A percentile compares a stretch with the other conserved stretches of the same genome.
Evolutionary conservation across 2,329 filamentous ascomycete genomes (phyloP).

Genomic region (Sclerotinia subarctica): DNA sequence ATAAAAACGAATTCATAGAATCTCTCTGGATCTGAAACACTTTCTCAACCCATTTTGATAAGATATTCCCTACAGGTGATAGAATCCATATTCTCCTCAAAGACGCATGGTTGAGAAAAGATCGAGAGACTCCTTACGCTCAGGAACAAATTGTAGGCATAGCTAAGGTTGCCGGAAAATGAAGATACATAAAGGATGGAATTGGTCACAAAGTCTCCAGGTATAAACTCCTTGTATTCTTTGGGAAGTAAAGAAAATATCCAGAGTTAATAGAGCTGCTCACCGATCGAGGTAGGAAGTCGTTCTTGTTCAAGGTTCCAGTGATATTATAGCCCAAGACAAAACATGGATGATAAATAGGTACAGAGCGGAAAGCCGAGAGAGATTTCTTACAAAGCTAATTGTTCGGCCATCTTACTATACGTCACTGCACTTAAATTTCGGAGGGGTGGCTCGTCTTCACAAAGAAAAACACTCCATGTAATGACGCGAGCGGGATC

Average conservation of each 20-base stretch:
- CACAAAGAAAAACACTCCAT: too few relatives aligned
- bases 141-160: not conserved
- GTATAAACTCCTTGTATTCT: not conserved
- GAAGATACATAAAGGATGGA: not conserved
- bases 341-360: not conserved
- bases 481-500: too few relatives aligned
- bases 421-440: fast-evolving
- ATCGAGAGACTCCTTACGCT: too few relatives aligned
- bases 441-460: too few relatives aligned
- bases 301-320: not conserved
- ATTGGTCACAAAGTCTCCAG: fast-evolving
- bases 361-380: not conserved
- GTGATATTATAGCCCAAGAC: not conserved
- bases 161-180: fast-evolving
- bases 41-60: not conserved
- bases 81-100: not conserved
- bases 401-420: not conserved
- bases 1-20: not conserved
- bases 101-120: not conserved
- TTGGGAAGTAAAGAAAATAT: not conserved
- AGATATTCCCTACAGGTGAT: not conserved
- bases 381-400: not conserved
- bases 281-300: too few relatives aligned
- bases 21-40: not conserved
- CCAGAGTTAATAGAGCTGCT: fast-evolving